Evolutionary conservation across 2,329 filamentous ascomycete species (phyloP), one percentile per base, ranked within the genome.

Genomic region (Coniochaeta sp.): DNA sequence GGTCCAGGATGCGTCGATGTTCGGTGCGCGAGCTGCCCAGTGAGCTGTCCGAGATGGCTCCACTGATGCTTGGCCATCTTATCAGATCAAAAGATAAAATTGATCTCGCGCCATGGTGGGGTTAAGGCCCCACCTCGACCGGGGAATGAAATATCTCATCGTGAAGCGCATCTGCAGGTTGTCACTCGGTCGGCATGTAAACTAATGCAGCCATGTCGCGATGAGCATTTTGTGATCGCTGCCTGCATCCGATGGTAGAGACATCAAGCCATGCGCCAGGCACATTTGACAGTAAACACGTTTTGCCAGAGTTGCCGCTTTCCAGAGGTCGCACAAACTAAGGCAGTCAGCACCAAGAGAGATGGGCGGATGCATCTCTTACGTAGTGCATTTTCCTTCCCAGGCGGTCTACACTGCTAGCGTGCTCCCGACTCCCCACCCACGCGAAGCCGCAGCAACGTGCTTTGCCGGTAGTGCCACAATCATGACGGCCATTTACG

Each of bases 1-100:
- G 38, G n/a, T 19, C 38, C 38, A 36, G n/a, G n/a, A n/a, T n/a
- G n/a, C 32, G 32, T 40, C 38, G 6, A n/a, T n/a, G 38, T n/a
- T n/a, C n/a, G n/a, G n/a, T n/a, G 4, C n/a, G 38, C 3, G n/a
- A n/a, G 10, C 16, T 19, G 38, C 2, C 38, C 42, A 47, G 19
- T 47, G 3, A 47, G 14, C 8, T 3, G n/a, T 16, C 19, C 17
- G 2, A 5, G 42, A 24, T 2, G n/a, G 10, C 6, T 10, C 42
- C 42, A 47, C 19, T 10, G 42, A 47, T 47, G 42, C 42, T 47
- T 47, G 42, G 42, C 66, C 69, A 81, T 81, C 78, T 81, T 79
- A 81, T 81, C 77, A 73, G 78, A 81, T 81, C 77, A 72, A 66
- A 72, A 77, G 78, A 81, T 82, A 78, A 79, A 55, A 32, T 32